A percentile compares a stretch with the other conserved stretches of the same genome.
phyloP scores from a whole-genome alignment of 2,329 filamentous ascomycete genomes.

The Biscogniauxia marginata region DNA sequence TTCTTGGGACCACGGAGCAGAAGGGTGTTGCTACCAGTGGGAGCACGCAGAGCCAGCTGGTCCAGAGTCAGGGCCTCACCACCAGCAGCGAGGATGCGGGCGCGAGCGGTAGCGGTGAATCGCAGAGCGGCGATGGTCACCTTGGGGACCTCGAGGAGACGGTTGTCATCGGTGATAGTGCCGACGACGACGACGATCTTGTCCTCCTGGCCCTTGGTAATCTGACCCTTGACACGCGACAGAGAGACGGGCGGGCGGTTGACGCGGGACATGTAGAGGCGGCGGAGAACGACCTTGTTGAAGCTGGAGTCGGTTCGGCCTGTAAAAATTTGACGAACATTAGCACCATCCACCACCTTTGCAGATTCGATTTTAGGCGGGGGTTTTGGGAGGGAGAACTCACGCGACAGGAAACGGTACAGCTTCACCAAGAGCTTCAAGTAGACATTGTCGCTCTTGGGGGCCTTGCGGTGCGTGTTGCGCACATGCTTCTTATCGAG shows the following conservation, averaged over 20 bases:
- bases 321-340: conserved; percentile 42
- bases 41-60: conserved; percentile 92
- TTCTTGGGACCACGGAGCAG: conserved; percentile 98
- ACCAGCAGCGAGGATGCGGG: conserved; percentile 88
- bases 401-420: conserved; percentile 95
- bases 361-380: background rate
- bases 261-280: conserved; percentile 97
- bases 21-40: conserved; percentile 95
- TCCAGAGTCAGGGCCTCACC: conserved; percentile 95
- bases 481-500: conserved; percentile 68
- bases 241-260: conserved; percentile 95
- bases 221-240: conserved; percentile 79
- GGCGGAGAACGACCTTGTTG: conserved; percentile 98
- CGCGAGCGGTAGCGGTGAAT: conserved; percentile 94
- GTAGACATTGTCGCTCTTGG: conserved; percentile 98
- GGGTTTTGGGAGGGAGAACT: conserved; percentile 37
- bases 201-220: conserved; percentile 63
- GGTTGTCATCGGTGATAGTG: conserved; percentile 97
- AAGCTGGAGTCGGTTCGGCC: conserved; percentile 92
- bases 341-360: background rate
- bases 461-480: conserved; percentile 81
- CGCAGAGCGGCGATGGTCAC: conserved; percentile 89
- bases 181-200: conserved; percentile 94
- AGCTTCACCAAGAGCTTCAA: conserved; percentile 97
- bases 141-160: conserved; percentile 86